Percentiles rank a stretch among this genome's conserved stretches.
These are phyloP conservation scores for Aspergillus aculeatus DNA, from an alignment of 2,329 filamentous ascomycete genomes.

Conservation along the genomic window DNA sequence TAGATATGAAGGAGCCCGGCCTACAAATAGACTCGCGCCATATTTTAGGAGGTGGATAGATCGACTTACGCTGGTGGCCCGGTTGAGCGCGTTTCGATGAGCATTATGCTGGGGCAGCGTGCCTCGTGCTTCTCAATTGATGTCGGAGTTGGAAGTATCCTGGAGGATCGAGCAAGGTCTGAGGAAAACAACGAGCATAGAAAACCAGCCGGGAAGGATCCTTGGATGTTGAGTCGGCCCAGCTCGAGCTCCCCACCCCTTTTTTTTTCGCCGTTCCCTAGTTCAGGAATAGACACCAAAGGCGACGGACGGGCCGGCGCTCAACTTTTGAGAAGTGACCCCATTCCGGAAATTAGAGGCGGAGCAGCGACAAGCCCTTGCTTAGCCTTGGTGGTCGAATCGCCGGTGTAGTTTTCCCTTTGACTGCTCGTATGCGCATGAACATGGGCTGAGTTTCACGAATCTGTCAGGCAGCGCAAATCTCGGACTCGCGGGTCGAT, in stretches of 20 bases:
- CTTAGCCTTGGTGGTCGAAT: background rate
- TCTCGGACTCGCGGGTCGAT: background rate
- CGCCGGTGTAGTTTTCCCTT: background rate
- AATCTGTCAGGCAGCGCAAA: background rate
- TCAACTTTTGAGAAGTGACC: conserved; percentile 11
- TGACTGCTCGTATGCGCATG: background rate
- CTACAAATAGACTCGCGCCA: too few relatives aligned
- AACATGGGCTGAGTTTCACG: background rate
- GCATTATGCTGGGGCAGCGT: background rate
- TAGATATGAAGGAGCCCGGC: background rate
- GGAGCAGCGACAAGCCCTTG: conserved; percentile 2
- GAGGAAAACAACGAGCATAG: background rate
- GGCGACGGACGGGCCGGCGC: conserved; percentile 2
- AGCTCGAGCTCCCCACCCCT: conserved; percentile 18
- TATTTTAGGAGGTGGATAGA: too few relatives aligned
- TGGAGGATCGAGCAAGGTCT: background rate
- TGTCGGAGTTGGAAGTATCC: background rate
- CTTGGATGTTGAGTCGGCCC: conserved; percentile 8
- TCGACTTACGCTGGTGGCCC: too few relatives aligned
- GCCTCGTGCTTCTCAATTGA: background rate
- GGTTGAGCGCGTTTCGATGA: too few relatives aligned
- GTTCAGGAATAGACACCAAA: background rate
- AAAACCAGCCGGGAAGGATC: background rate
- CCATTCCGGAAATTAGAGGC: conserved; percentile 19
- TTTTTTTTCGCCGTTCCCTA: conserved; percentile 15